These are phyloP conservation scores for Elongisporangium prolatum DNA, from an alignment of 352 stramenopile species.

Conservation along the genomic window DNA sequence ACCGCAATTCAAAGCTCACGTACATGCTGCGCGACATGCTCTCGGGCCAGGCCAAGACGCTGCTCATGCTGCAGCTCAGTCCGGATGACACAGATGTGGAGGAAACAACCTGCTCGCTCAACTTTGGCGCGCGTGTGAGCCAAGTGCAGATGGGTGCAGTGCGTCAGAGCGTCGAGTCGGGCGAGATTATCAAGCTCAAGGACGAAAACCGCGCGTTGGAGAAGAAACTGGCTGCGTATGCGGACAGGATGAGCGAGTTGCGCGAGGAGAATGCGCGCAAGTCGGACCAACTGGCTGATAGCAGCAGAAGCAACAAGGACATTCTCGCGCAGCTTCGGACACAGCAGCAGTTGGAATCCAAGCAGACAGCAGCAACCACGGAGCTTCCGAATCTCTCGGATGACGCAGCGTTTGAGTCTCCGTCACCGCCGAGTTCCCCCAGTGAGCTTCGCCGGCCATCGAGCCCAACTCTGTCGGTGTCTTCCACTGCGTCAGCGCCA, in stretches of 20 bases:
- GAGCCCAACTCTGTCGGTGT: conserved; percentile 43
- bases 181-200: conserved; percentile 64
- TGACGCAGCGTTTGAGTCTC: conserved; percentile 6
- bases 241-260: conserved; percentile 30
- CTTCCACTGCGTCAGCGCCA: conserved; percentile 33
- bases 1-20: conserved; percentile 94
- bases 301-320: conserved; percentile 30
- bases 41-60: conserved; percentile 86
- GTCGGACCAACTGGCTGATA: conserved; percentile 38
- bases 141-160: conserved; percentile 87
- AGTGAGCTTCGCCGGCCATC: conserved; percentile 6
- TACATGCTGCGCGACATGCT: conserved; percentile 92
- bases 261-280: conserved; percentile 47
- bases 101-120: conserved; percentile 88
- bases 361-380: conserved; percentile 7
- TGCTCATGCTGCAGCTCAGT: conserved; percentile 91
- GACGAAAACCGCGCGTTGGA: conserved; percentile 55
- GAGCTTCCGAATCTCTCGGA: conserved; percentile 21
- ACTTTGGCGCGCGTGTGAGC: conserved; percentile 88
- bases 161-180: conserved; percentile 75
- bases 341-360: conserved; percentile 26
- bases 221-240: conserved; percentile 21
- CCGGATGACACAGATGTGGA: conserved; percentile 72
- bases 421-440: conserved; percentile 8
- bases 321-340: conserved; percentile 45